Percentiles rank a stretch among this genome's conserved stretches.
These are phyloP conservation scores for Aegilops longissima DNA, from an alignment of 176 grass and related monocot genomes.

Conservation along the genomic window DNA sequence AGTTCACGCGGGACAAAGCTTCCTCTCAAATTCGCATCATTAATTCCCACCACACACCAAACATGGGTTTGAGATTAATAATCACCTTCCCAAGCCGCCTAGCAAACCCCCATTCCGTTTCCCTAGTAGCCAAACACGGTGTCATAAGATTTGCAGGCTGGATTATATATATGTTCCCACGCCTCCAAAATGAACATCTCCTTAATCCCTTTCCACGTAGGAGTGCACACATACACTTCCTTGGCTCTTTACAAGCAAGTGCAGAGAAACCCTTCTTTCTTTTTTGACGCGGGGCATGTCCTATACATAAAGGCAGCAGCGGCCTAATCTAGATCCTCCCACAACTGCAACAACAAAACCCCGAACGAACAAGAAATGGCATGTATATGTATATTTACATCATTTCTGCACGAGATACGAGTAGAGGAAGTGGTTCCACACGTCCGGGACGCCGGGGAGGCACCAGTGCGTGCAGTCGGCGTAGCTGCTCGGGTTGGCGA, in stretches of 20 bases:
- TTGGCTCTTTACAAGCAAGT: constrained; percentile 4
- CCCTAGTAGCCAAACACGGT: too few species aligned
- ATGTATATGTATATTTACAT: not conserved
- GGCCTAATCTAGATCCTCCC: constrained; percentile 28
- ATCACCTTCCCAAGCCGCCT: too few species aligned
- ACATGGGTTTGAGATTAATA: too few species aligned
- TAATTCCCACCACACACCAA: too few species aligned
- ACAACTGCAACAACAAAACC: not conserved
- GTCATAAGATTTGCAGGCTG: not conserved
- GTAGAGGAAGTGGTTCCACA: constrained; percentile 75
- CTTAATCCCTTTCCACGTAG: not conserved
- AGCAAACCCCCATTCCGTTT: too few species aligned
- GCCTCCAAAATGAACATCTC: not conserved
- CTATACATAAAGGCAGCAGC: constrained; percentile 2
- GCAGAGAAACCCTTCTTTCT: not conserved
- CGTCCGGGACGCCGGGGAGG: constrained; percentile 75
- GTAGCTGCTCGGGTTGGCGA: constrained; percentile 50
- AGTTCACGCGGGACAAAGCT: too few species aligned
- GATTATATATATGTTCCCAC: not conserved
- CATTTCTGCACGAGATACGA: constrained; percentile 40
- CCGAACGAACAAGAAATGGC: not conserved
- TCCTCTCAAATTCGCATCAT: too few species aligned
- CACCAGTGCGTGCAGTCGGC: constrained; percentile 83
- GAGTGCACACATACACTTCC: not conserved
- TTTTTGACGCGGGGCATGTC: not conserved